Evolutionary conservation across 2,329 filamentous ascomycete genomes (phyloP).

Genomic region (Beauveria rudraprayagi): DNA sequence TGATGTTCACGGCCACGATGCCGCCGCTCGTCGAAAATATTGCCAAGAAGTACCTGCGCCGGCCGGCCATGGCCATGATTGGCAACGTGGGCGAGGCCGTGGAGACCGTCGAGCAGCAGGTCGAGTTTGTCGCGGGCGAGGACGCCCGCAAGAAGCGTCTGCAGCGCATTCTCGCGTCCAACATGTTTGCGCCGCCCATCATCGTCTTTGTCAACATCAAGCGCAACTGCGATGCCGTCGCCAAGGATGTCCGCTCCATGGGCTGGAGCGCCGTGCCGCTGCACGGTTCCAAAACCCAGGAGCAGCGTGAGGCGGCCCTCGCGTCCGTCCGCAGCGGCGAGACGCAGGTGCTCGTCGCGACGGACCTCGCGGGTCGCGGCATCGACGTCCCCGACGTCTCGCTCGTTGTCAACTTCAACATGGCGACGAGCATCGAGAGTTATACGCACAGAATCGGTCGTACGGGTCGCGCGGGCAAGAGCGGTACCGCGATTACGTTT

Average conservation of each 20-base stretch:
- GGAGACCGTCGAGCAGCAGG: slow-evolving; percentile 94
- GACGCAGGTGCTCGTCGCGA: slow-evolving; percentile 86
- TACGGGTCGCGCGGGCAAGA: slow-evolving; percentile 95
- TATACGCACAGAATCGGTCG: slow-evolving; percentile 96
- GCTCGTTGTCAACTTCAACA: slow-evolving; percentile 97
- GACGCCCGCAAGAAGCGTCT: slow-evolving; percentile 95
- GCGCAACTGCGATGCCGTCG: slow-evolving; percentile 92
- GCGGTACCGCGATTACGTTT: slow-evolving; percentile 93
- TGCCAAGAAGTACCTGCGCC: slow-evolving; percentile 89
- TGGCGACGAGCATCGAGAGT: slow-evolving; percentile 85
- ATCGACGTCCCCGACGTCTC: slow-evolving; percentile 94
- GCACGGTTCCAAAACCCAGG: slow-evolving; percentile 94
- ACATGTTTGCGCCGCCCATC: slow-evolving; percentile 79
- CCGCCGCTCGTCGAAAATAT: slow-evolving; percentile 86
- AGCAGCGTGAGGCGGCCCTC: slow-evolving; percentile 90
- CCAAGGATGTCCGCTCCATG: slow-evolving; percentile 88
- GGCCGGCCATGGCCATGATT: slow-evolving; percentile 89
- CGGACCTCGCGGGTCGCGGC: slow-evolving; percentile 91
- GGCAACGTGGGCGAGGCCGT: slow-evolving; percentile 93
- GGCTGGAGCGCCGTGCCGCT: slow-evolving; percentile 85
- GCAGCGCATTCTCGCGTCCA: slow-evolving; percentile 75
- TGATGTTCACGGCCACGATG: slow-evolving; percentile 99
- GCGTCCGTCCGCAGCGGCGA: slow-evolving; percentile 72
- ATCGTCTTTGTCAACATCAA: slow-evolving; percentile 99
- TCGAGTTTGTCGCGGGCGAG: slow-evolving; percentile 84